Conservation (phyloP, 345 rosid species). For the Acer negundo region DNA sequence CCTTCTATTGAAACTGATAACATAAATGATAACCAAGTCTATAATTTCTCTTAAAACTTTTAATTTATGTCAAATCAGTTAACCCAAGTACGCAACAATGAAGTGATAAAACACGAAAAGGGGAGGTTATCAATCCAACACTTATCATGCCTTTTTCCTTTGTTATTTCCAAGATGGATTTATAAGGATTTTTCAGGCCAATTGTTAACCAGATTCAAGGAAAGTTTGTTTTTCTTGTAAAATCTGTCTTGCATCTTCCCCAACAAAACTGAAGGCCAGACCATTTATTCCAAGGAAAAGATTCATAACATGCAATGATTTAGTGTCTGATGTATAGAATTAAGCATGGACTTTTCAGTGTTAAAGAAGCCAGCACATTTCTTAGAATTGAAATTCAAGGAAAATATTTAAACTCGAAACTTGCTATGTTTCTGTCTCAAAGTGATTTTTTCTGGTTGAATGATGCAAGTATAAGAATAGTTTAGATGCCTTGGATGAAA, state of each 20-base stretch:
- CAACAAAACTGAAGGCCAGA: background rate
- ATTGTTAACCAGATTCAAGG: background rate
- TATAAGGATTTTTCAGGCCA: background rate
- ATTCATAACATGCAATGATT: background rate
- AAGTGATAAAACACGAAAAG: background rate
- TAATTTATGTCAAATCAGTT: background rate
- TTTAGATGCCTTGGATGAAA: background rate
- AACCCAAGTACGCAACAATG: background rate
- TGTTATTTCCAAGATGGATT: background rate
- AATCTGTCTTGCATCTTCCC: background rate
- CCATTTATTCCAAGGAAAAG: background rate
- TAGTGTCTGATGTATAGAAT: background rate
- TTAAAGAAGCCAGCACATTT: background rate
- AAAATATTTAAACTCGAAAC: background rate
- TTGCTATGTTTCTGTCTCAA: background rate
- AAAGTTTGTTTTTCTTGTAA: background rate
- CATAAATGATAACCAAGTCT: background rate
- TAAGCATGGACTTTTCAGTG: background rate
- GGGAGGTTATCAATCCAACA: background rate
- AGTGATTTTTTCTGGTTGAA: background rate
- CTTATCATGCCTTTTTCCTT: background rate
- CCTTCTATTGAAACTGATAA: background rate
- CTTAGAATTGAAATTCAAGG: background rate
- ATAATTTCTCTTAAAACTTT: background rate
- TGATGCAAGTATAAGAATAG: slow-evolving; percentile 3